Evolutionary conservation across 768 basidiomycete genomes (phyloP), one percentile per base, ranked within the genome.

Genomic region (Suillus clintonianus): DNA sequence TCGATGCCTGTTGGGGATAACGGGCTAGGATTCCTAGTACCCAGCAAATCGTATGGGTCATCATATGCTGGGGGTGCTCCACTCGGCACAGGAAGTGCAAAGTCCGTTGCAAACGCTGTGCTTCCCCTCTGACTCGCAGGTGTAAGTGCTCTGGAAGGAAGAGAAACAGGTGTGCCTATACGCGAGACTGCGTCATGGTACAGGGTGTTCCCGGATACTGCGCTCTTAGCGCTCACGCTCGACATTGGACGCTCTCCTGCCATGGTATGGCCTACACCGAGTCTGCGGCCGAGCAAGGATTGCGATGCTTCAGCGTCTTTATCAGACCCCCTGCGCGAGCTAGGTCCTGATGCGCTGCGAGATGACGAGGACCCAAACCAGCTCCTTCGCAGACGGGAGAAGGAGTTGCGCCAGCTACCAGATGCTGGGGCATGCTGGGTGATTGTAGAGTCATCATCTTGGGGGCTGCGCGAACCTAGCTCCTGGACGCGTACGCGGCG

Each of bases 141-240:
- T 2, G 85, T 83, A 62, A 83, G 57, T 10, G 83, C 85, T 42
- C 83, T 76, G 6, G 80, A 79, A 54, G 82, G 80, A 19, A 76
- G 61, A 13, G 71, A 71, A 7, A 77, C 68, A 24, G 85, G 82
- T 3, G 85, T 85, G 2, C 67, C 74, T 13, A 80, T 74, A 11
- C 76, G 74, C 0, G 87, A 88, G 4, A 73, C 62, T 0, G 89
- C 89, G 68, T 90, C 89, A 64, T 86, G 86, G 67, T 86, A 91
- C 3, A 88, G 68, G 0, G 88, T 89, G 36, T 77, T 81, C 5
- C 84, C 88, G 1, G 84, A 85, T 15, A 78, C 64, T 6, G 77
- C 82, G 60, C 88, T 90, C 63, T 75, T 78, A 22, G 77, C 80
- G 61, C 89, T 91, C 43, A 85, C 76, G 54, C 78, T 78, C 0